A percentile compares a stretch with the other conserved stretches of the same genome.
phyloP scores from a whole-genome alignment of 768 basidiomycete genomes.

The Boletellus sp. region DNA sequence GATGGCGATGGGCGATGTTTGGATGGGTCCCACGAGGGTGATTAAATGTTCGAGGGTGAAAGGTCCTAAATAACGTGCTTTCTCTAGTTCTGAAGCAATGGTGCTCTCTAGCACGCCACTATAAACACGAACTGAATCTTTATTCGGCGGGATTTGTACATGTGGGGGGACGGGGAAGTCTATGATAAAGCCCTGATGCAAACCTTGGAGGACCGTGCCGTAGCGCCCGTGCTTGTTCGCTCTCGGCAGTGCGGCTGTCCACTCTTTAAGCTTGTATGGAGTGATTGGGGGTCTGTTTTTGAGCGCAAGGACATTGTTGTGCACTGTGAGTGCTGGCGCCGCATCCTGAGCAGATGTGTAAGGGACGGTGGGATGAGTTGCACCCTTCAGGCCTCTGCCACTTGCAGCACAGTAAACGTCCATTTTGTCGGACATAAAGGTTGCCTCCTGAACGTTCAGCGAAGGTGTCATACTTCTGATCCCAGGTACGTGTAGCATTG shows the following conservation, averaged over 20 bases:
- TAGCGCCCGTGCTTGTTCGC: background rate
- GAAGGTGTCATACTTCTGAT: background rate
- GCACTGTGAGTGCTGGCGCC: constrained; percentile 1
- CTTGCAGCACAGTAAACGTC: background rate
- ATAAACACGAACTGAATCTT: too few species aligned
- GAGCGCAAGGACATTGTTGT: constrained; percentile 3
- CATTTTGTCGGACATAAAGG: constrained; percentile 14
- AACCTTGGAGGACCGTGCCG: background rate
- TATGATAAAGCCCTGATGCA: constrained; percentile 1
- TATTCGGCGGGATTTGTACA: constrained; percentile 11
- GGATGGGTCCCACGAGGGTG: background rate
- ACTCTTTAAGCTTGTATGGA: constrained; percentile 2
- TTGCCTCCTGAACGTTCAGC: background rate
- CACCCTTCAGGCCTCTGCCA: constrained; percentile 4
- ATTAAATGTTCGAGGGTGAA: background rate
- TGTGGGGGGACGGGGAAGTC: background rate
- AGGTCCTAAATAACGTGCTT: background rate
- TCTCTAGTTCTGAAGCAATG: background rate
- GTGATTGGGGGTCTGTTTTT: background rate
- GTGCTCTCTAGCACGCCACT: too few species aligned
- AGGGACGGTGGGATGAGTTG: background rate
- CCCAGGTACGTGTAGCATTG: background rate
- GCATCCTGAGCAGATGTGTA: constrained; percentile 13
- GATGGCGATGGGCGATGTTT: background rate
- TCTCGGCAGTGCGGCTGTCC: background rate